Evolutionary conservation across 2,329 filamentous ascomycete species (phyloP), one percentile per base, ranked within the genome.

Genomic region (Apiospora aurea): DNA sequence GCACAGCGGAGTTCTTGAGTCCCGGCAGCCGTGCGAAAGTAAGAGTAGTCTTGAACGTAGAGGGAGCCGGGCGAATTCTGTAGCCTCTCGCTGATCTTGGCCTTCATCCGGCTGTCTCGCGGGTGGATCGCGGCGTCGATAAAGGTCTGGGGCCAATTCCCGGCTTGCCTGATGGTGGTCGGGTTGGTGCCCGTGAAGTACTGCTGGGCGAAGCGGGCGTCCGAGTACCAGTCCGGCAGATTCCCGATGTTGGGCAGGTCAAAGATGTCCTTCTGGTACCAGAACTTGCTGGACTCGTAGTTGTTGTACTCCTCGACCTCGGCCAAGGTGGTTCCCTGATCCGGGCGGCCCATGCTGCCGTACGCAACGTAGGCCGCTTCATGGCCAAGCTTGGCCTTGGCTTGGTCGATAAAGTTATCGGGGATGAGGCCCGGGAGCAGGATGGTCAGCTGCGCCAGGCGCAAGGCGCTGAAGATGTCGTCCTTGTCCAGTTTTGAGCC

Each of bases 191-290:
- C 84, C 0, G 81, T 85, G 70, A 86, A 82, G 18, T 80, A 80
- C 76, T 86, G 84, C 57, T 86, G 81, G 2, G 84, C 84, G 67
- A 86, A 86, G n/a, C 83, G 79, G 2, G 81, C 78, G 71, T 86
- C 84, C 21, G 79, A 79, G 75, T 78, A 85, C 83, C 83, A 86
- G 72, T 85, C 82, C 5, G 24, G 16, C 26, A 71, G 53, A 21
- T 69, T 26, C 16, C 70, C 70, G 51, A 71, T 66, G 46, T 71
- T 71, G 34, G 69, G 66, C 51, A 67, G 66, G 51, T 67, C 47
- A 21, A 51, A 44, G 46, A 71, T 71, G 26, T 71, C 70, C 24
- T 47, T 26, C 24, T 47, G 43, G 29, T 46, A 47, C 43, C 43
- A 47, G 24, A 7, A 24, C 66, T 46, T 69, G 46, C 53, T 61